These are phyloP conservation scores for Hyaloperonospora brassicae DNA, from an alignment of 352 stramenopile genomes.

Conservation along the genomic window DNA sequence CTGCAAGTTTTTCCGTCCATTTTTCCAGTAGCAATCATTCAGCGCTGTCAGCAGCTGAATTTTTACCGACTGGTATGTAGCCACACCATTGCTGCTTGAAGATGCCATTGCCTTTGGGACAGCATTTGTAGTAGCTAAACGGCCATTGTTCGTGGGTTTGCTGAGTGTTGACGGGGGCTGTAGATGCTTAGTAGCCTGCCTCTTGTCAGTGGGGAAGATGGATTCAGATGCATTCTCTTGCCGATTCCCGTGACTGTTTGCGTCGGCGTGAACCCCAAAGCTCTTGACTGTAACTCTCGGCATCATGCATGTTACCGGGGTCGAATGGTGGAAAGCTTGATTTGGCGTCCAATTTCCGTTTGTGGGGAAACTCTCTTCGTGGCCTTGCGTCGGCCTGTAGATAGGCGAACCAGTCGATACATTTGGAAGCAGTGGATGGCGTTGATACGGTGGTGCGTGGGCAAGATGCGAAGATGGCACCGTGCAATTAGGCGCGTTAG, in stretches of 20 bases:
- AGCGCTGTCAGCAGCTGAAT: constrained; percentile 50
- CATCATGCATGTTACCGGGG: constrained; percentile 9
- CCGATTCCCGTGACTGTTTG: constrained; percentile 4
- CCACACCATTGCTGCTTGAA: constrained; percentile 2
- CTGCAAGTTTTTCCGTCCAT: constrained; percentile 86
- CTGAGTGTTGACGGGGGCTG: constrained; percentile 16
- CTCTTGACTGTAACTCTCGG: constrained; percentile 2
- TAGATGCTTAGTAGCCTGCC: constrained; percentile 15
- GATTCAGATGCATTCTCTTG: constrained; percentile 1
- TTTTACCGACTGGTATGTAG: constrained; percentile 14
- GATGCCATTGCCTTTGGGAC: constrained; percentile 5
- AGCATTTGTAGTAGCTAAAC: neutral
- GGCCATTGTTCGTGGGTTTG: constrained; percentile 2
- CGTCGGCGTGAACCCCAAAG: neutral
- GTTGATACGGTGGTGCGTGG: constrained; percentile 16
- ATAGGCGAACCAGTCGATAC: constrained; percentile 7
- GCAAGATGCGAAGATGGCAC: constrained; percentile 11
- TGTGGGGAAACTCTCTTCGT: constrained; percentile 7
- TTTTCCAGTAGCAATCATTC: constrained; percentile 84
- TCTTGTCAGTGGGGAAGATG: constrained; percentile 4
- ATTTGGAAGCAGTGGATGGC: constrained; percentile 8
- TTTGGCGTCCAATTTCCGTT: constrained; percentile 14
- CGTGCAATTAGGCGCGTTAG: constrained; percentile 2
- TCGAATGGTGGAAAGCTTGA: constrained; percentile 11
- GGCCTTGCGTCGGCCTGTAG: constrained; percentile 17